Base-by-base conservation (phyloP, 768 basidiomycete genomes). In the Suillus hirtellus region DNA sequence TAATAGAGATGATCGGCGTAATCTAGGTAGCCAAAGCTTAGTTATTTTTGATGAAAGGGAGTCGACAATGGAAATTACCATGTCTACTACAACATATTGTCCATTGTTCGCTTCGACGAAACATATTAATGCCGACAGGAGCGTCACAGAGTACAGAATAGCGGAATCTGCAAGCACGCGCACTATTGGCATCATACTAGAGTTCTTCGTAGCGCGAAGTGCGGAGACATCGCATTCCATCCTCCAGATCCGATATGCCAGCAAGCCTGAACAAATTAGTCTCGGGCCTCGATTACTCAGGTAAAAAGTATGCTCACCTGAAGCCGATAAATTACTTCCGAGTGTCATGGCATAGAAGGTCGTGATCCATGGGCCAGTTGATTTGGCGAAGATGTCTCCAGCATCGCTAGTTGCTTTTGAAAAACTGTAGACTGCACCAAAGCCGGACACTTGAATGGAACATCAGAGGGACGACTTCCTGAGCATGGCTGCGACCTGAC, bases 341-440 rank as follows among this genome's bases (percentile, higher is more conserved):
- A 63, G 46, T 37, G 63, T 60, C n/a, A 49, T 60, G 35, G 58
- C 38, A 60, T 47, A 63, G 37, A 50, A 63, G 4, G 58, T 42
- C 12, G 34, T 63, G 40, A 63, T 47, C 59, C 59, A 63, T 31
- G 43, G 59, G 15, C 58, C 63, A 12, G 63, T 63, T 21, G 49
- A 17, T 47, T 53, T 52, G 17, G n/a, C 31, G 21, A 60, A 63
- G 15, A 63, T 49, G 37, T 59, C 31, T 27, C 31, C 15, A 6
- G 40, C 15, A 1, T 15, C 21, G 46, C n/a, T 27, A 2, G 37
- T 42, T 17, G 62, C 62, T 31, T 60, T 34, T 49, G 62, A 63
- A 17, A 50, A 9, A n/a, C n/a, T 63, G 47, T 60, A 63, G n/a
- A 63, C 44, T 19, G n/a, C 47, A 21, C 34, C 34, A 37, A 34